Conservation (phyloP, 768 basidiomycete genomes). For the Podaxis carcinomalis region DNA sequence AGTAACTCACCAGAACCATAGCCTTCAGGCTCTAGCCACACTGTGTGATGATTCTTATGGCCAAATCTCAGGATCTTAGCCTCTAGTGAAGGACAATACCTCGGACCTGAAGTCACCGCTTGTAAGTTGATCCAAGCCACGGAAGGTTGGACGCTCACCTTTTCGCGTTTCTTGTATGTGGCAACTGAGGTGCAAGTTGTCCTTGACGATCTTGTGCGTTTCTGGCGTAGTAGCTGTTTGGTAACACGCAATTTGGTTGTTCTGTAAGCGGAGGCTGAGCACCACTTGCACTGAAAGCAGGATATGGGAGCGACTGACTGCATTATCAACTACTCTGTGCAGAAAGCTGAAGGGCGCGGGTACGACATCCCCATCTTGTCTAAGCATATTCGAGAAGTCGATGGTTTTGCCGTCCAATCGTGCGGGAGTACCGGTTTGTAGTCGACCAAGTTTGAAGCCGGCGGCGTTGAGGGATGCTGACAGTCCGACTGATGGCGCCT, state of each 20-base stretch:
- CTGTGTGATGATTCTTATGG: conserved; percentile 61
- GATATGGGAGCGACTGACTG: conserved; percentile 34
- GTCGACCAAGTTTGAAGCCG: conserved; percentile 77
- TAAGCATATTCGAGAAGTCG: conserved; percentile 54
- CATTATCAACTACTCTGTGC: conserved; percentile 64
- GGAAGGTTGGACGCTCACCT: conserved; percentile 34
- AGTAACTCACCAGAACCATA: conserved; percentile 69
- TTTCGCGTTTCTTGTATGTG: conserved; percentile 90
- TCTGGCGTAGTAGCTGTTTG: conserved; percentile 66
- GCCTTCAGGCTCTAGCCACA: conserved; percentile 93
- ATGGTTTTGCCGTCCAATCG: conserved; percentile 69
- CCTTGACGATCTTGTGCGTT: conserved; percentile 73
- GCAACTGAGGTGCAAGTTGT: conserved; percentile 72
- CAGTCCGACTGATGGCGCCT: conserved; percentile 67
- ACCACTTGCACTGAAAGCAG: neutral
- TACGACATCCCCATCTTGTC: conserved; percentile 61
- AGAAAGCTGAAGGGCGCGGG: conserved; percentile 78
- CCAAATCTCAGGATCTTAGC: conserved; percentile 81
- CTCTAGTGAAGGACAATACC: conserved; percentile 90
- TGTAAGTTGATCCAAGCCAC: neutral
- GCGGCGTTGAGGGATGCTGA: conserved; percentile 71
- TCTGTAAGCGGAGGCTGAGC: conserved; percentile 32
- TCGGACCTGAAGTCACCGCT: conserved; percentile 51
- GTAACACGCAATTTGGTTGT: conserved; percentile 70
- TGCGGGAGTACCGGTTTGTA: conserved; percentile 87